Base-by-base conservation (phyloP, 805 yeast genomes). In the Tetrapisispora phaffii region DNA sequence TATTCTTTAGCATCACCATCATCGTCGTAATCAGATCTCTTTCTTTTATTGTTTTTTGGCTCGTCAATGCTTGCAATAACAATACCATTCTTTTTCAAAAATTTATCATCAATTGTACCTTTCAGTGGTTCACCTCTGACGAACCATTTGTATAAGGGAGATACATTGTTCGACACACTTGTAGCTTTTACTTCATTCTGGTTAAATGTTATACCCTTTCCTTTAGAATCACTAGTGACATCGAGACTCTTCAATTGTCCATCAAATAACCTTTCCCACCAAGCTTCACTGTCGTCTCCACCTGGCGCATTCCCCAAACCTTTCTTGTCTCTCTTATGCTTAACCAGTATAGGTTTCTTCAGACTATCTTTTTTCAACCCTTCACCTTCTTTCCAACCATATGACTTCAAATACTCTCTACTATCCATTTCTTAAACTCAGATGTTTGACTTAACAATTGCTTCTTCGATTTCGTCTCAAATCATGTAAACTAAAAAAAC, bases 221-320 rank as follows among this genome's bases (percentile, higher is more conserved):
- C 65, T 8, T 24, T 24, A 15, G 54, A 47, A 17, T 44, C 53
- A 15, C 47, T 49, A 19, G 51, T 62, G 7, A 86, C 85, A 47
- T 85, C 87, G 42, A 93, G 62, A 8, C 78, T 75, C 58, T 86
- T 85, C 51, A 90, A 72, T 52, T 88, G 96, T 1, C 96, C 96
- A 63, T 90, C 97, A 67, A 93, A 93, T 38, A 90, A 71, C 51
- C 85, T 74, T 53, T 90, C 98, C 98, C 98, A 90, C 98, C 98
- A 90, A 39, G 86, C 82, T 51, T 85, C 95, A 15, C 80, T 76
- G 52, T 86, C 93, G 42, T 79, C 81, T 9, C 71, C 68, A 21
- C 75, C 73, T 39, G 71, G 67, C 22, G 77, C 80, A 58, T 83
- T 82, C 0, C 98, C 98, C 22, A 90, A 71, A 9, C 98, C 98